These are phyloP conservation scores for Orbilia brochopaga DNA, from an alignment of 2,329 filamentous ascomycete genomes.

Conservation along the genomic window DNA sequence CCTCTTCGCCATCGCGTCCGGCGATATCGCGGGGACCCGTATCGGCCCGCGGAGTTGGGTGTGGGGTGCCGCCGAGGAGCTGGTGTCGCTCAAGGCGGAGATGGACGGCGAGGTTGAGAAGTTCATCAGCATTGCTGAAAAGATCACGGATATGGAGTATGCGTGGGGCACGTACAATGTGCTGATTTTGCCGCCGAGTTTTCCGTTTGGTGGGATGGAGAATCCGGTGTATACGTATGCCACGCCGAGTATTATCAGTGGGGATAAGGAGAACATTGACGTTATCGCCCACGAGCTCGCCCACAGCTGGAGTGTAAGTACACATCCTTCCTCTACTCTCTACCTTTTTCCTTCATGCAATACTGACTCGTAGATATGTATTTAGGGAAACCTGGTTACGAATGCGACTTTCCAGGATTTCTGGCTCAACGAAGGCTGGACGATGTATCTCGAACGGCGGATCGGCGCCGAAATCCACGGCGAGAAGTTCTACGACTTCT, in stretches of 20 bases:
- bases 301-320: conserved; percentile 67
- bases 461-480: conserved; percentile 79
- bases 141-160: conserved; percentile 68
- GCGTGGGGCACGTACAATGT: conserved; percentile 96
- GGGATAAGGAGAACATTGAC: conserved; percentile 88
- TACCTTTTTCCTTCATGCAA: neutral
- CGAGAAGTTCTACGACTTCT: conserved; percentile 86
- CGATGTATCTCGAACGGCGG: conserved; percentile 87
- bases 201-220: conserved; percentile 78
- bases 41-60: conserved; percentile 86
- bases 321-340: neutral
- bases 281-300: conserved; percentile 87
- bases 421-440: conserved; percentile 81
- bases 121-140: conserved; percentile 85
- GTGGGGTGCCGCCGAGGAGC: conserved; percentile 84
- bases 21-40: conserved; percentile 82
- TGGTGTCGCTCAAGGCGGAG: conserved; percentile 85
- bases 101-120: conserved; percentile 88
- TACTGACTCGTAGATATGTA: neutral
- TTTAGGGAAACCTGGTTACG: conserved; percentile 60
- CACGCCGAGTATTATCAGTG: conserved; percentile 90
- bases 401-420: conserved; percentile 65
- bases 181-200: conserved; percentile 59
- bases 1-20: conserved; percentile 86
- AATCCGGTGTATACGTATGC: conserved; percentile 95